Evolutionary conservation across 2,329 filamentous ascomycete genomes (phyloP).

Genomic region (Stemphylium lycopersici): DNA sequence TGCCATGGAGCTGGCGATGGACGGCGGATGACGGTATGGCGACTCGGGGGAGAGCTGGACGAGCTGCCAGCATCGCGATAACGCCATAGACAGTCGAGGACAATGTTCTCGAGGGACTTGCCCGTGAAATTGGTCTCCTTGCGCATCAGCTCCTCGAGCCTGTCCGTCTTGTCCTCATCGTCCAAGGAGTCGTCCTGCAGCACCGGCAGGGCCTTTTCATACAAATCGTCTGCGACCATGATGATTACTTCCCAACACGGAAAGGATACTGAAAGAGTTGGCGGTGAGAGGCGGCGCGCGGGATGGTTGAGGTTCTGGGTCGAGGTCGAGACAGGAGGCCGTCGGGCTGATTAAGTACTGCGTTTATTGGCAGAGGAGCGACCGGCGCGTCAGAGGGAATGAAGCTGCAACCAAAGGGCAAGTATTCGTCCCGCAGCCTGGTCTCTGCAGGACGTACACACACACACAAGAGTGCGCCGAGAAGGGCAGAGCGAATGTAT

Average conservation of each 20-base stretch:
- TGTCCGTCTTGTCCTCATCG: conserved; percentile 95
- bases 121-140: conserved; percentile 78
- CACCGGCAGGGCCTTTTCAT: conserved; percentile 88
- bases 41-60: conserved; percentile 78
- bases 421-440: conserved; percentile 23
- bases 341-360: conserved; percentile 31
- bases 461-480: conserved; percentile 13
- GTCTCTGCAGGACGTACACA: conserved; percentile 21
- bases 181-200: conserved; percentile 82
- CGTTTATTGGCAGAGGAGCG: conserved; percentile 23
- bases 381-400: conserved; percentile 28
- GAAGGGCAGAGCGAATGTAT: conserved; percentile 25
- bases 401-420: conserved; percentile 28
- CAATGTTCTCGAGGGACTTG: conserved; percentile 81
- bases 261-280: conserved; percentile 7
- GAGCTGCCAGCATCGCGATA: conserved; percentile 69
- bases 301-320: conserved; percentile 8
- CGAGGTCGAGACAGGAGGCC: conserved; percentile 19
- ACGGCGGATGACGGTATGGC: conserved; percentile 87
- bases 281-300: conserved; percentile 9
- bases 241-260: conserved; percentile 29
- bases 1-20: conserved; percentile 95
- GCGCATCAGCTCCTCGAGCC: conserved; percentile 82
- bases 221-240: conserved; percentile 93
- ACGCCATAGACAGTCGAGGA: conserved; percentile 89